Evolutionary conservation across 345 rosid species (phyloP), one percentile per base, ranked within the genome.

Genomic region (Arabidopsis arenosa): DNA sequence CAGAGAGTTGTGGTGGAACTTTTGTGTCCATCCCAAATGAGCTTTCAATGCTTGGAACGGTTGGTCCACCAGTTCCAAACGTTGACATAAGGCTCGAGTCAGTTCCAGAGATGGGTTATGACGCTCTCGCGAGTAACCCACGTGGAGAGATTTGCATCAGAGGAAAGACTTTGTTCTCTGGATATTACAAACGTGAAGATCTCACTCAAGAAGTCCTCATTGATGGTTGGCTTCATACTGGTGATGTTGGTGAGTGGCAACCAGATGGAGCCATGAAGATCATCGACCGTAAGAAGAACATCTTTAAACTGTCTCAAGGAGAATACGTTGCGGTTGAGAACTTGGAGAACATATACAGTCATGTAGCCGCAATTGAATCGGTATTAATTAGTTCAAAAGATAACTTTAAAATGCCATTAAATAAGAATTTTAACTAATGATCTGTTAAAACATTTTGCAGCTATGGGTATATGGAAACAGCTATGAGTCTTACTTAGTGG

Each of bases 161-260:
- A 82, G 98, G 99, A 14, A 83, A 80, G 15, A 80, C 96, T 7
- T 43, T 95, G 66, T 95, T 93, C 77, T 84, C 96, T 8, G 99
- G 99, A 13, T 93, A 95, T 78, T 84, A 92, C 79, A 95, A 90
- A 79, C 93, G 96, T 54, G 94, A 92, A 59, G 99, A 95, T 75
- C 91, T 92, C 18, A 90, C 96, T 23, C 68, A 84, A 74, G 98
- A 95, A 80, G 97, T 90, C 65, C 9, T 95, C 79, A 60, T 84
- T 68, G 98, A 92, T 79, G 98, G 98, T 7, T 95, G 97, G 98
- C 86, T 95, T 80, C 98, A 93, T 80, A 95, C 98, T 78, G 99
- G 99, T 86, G 99, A 95, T 84, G 72, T 95, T 18, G 99, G 99
- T 9, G 98, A 95, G 73, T 93, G 99, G 99, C 99, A 92, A 87